A percentile compares a stretch with the other conserved stretches of the same genome.
Evolutionary conservation across 208 protist genomes (phyloP).

Genomic region (Herpetomonas samuelpessoai): DNA sequence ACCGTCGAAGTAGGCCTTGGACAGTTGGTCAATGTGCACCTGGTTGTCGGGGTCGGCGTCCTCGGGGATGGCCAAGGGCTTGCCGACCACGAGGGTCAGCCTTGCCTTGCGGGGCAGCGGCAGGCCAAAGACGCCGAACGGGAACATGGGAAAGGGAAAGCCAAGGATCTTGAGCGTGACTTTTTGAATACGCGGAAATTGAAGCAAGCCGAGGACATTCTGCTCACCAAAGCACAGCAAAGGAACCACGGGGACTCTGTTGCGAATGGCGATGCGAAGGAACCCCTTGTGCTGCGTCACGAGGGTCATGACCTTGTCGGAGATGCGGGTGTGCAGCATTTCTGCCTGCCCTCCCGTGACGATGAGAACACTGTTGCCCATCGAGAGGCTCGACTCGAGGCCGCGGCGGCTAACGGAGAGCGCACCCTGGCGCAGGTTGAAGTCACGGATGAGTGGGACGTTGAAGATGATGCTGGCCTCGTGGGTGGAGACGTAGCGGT

Average conservation of each 20-base stretch:
- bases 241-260: conserved; percentile 71
- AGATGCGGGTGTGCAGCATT: conserved; percentile 65
- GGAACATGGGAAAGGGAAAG: conserved; percentile 81
- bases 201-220: conserved; percentile 65
- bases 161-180: conserved; percentile 58
- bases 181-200: conserved; percentile 61
- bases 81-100: conserved; percentile 76
- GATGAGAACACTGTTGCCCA: conserved; percentile 72
- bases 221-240: conserved; percentile 82
- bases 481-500: conserved; percentile 52
- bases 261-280: conserved; percentile 60
- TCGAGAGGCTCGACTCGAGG: conserved; percentile 48
- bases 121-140: conserved; percentile 62
- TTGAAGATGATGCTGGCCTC: conserved; percentile 77
- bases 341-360: conserved; percentile 88
- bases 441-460: conserved; percentile 68
- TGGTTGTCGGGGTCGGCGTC: conserved; percentile 51
- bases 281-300: conserved; percentile 84
- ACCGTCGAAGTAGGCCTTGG: conserved; percentile 59
- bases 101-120: conserved; percentile 57
- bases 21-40: conserved; percentile 46
- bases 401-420: conserved; percentile 51
- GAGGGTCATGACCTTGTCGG: conserved; percentile 44
- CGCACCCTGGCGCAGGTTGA: conserved; percentile 58
- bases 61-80: conserved; percentile 46